Evolutionary conservation across 768 basidiomycete genomes (phyloP).

Genomic region (Boletus sp.): DNA sequence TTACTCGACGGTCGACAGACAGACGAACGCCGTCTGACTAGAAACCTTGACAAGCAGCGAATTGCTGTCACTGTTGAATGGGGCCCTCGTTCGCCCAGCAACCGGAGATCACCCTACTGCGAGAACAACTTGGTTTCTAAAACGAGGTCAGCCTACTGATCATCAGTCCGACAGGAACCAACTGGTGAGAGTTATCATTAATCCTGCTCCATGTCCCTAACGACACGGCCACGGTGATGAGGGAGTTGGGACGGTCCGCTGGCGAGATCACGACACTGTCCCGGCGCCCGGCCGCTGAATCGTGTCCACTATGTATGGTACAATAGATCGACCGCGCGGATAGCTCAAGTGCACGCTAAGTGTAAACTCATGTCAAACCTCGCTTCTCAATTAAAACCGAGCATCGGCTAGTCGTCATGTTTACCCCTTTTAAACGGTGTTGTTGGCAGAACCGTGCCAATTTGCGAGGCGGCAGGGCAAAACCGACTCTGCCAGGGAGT

Average conservation of each 20-base stretch:
- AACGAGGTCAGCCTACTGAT: not conserved
- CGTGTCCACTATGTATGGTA: not conserved
- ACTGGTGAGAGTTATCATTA: not conserved
- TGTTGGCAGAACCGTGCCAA: too few species aligned
- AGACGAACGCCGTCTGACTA: not conserved
- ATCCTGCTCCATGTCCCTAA: not conserved
- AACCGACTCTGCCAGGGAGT: too few species aligned
- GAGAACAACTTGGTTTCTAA: not conserved
- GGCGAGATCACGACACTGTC: not conserved
- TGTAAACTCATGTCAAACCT: not conserved
- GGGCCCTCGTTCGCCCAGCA: not conserved
- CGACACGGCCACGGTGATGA: not conserved
- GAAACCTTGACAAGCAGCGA: not conserved
- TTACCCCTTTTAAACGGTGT: not conserved
- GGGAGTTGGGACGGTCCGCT: too few species aligned
- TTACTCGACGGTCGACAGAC: not conserved
- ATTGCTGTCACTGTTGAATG: not conserved
- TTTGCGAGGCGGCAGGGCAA: too few species aligned
- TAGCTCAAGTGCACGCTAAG: not conserved
- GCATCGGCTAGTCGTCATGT: not conserved
- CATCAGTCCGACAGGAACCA: not conserved
- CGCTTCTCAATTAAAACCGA: not conserved
- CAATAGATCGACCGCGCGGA: not conserved
- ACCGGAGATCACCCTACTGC: not conserved
- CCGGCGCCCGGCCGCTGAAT: not conserved